Evolutionary conservation across 2,329 filamentous ascomycete species (phyloP).

Genomic region (Hypoxylon rubiginosum): DNA sequence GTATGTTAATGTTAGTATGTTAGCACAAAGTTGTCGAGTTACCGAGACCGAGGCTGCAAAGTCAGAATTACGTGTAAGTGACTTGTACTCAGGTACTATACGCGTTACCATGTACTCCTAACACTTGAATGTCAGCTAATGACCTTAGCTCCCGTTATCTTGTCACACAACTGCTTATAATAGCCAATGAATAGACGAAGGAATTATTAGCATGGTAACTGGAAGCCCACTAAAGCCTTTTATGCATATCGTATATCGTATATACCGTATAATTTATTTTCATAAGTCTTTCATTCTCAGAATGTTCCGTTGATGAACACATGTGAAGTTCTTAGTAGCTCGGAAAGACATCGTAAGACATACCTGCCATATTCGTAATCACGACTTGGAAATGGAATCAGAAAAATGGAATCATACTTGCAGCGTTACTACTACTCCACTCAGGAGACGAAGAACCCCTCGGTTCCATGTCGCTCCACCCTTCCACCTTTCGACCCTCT

Average conservation of each 20-base stretch:
- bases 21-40: no score
- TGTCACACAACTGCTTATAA: background rate
- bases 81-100: no score
- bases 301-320: background rate
- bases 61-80: background rate
- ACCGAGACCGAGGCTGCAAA: background rate
- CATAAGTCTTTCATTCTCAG: background rate
- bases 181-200: background rate
- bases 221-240: background rate
- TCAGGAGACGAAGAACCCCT: no score
- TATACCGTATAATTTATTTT: background rate
- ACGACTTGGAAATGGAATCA: slow-evolving; percentile 12
- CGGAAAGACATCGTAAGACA: background rate
- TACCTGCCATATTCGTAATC: slow-evolving; percentile 1
- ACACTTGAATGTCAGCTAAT: background rate
- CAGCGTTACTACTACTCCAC: slow-evolving; percentile 13
- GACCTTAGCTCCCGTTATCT: background rate
- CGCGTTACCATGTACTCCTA: no score
- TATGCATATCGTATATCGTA: background rate
- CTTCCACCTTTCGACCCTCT: slow-evolving; percentile 9
- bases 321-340: background rate
- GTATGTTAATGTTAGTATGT: no score
- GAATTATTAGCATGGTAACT: no score
- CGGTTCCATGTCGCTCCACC: background rate
- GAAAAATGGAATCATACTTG: slow-evolving; percentile 6